phyloP scores from a whole-genome alignment of 805 yeast genomes.

The Starmerella potacharoeniae region DNA sequence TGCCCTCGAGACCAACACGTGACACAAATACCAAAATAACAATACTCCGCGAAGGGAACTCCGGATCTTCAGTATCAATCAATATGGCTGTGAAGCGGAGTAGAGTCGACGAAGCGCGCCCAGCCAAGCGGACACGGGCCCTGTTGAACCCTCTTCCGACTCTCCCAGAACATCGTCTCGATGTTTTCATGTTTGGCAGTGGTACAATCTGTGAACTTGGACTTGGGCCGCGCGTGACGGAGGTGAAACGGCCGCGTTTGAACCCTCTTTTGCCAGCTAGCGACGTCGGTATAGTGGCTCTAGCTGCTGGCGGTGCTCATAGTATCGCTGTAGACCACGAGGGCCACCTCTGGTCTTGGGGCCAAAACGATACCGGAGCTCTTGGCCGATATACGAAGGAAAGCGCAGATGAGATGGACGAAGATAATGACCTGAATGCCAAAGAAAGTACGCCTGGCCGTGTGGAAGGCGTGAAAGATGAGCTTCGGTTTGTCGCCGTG shows the following conservation, averaged over 20 bases:
- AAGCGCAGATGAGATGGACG: conserved; percentile 47
- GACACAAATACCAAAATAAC: neutral
- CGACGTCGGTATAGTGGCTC: conserved; percentile 61
- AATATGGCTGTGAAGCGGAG: conserved; percentile 14
- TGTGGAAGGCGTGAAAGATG: conserved; percentile 56
- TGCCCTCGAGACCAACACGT: conserved; percentile 2
- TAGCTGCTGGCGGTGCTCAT: conserved; percentile 96
- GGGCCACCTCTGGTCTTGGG: conserved; percentile 95
- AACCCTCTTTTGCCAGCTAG: conserved; percentile 62
- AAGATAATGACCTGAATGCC: conserved; percentile 79
- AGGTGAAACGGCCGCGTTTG: conserved; percentile 89
- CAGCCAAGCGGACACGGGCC: conserved; percentile 16
- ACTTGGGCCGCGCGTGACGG: conserved; percentile 88
- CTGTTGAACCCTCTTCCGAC: conserved; percentile 13
- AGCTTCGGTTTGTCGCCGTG: conserved; percentile 50
- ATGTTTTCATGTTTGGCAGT: conserved; percentile 87
- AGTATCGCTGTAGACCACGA: conserved; percentile 65
- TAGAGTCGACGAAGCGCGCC: conserved; percentile 8
- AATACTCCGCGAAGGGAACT: neutral
- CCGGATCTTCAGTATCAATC: neutral
- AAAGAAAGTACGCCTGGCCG: conserved; percentile 78
- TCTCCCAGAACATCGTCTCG: conserved; percentile 32
- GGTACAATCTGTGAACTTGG: conserved; percentile 98
- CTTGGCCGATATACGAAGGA: conserved; percentile 77
- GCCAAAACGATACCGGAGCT: conserved; percentile 85